A percentile compares a stretch with the other conserved stretches of the same genome.
phyloP scores from a whole-genome alignment of 2,329 filamentous ascomycete genomes.

The Phialophora verrucosa region DNA sequence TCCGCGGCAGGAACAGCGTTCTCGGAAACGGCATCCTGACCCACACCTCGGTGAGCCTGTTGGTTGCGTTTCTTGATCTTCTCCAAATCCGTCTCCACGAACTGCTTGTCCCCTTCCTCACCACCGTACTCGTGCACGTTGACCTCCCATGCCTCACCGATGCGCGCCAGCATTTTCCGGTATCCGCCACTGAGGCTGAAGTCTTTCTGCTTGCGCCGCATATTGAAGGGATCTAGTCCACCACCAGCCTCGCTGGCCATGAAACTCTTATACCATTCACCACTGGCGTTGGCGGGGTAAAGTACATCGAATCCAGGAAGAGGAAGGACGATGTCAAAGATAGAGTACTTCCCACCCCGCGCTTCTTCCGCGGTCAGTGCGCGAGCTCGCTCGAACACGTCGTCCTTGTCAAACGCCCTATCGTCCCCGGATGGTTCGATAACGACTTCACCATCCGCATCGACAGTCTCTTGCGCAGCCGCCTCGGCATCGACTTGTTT shows the following conservation, averaged over 20 bases:
- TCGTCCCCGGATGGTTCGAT: slow-evolving; percentile 65
- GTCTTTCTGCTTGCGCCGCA: slow-evolving; percentile 85
- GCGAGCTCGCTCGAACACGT: slow-evolving; percentile 71
- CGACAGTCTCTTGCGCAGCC: slow-evolving; percentile 26
- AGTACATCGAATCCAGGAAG: slow-evolving; percentile 89
- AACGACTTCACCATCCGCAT: slow-evolving; percentile 62
- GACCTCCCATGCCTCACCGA: slow-evolving; percentile 67
- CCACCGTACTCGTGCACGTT: slow-evolving; percentile 71
- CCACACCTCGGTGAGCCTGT: slow-evolving; percentile 42
- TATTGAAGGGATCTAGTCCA: slow-evolving; percentile 77
- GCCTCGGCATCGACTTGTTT: slow-evolving; percentile 45
- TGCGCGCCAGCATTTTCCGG: slow-evolving; percentile 78
- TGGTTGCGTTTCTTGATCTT: slow-evolving; percentile 54
- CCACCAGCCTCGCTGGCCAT: slow-evolving; percentile 83
- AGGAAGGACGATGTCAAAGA: slow-evolving; percentile 89
- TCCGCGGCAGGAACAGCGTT: neutral
- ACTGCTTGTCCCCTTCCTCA: slow-evolving; percentile 70
- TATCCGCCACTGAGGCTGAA: slow-evolving; percentile 89
- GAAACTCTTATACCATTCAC: slow-evolving; percentile 81
- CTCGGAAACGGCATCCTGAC: slow-evolving; percentile 25
- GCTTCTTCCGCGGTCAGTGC: slow-evolving; percentile 78
- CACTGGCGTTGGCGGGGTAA: slow-evolving; percentile 83
- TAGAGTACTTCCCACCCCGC: slow-evolving; percentile 73
- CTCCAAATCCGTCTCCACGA: slow-evolving; percentile 87
- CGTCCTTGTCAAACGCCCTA: slow-evolving; percentile 58